A percentile compares a stretch with the other conserved stretches of the same genome.
phyloP scores from a whole-genome alignment of 2,329 filamentous ascomycete genomes.

The Aspergillus viridinutans region DNA sequence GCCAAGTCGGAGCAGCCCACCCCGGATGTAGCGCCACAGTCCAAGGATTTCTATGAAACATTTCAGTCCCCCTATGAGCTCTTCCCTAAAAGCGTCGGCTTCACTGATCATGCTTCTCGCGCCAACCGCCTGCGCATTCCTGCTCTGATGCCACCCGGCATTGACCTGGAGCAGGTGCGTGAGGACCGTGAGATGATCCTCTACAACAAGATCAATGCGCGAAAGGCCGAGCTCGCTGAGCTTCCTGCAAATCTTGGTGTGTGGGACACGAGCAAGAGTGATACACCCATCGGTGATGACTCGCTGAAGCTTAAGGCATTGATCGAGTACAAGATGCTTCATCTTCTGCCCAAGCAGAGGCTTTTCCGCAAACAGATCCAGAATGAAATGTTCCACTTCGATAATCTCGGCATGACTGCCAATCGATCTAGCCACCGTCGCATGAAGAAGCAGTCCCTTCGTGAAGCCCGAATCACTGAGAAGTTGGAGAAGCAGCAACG shows the following conservation, averaged over 20 bases:
- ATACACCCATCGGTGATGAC: constrained; percentile 69
- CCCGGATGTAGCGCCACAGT: constrained; percentile 20
- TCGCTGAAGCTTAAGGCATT: constrained; percentile 81
- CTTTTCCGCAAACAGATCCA: constrained; percentile 81
- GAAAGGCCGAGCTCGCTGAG: constrained; percentile 78
- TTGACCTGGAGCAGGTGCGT: constrained; percentile 80
- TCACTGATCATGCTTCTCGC: constrained; percentile 72
- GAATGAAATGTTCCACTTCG: constrained; percentile 88
- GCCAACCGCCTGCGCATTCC: constrained; percentile 76
- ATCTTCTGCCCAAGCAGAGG: constrained; percentile 82
- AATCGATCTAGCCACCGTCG: constrained; percentile 87
- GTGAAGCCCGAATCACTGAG: constrained; percentile 94
- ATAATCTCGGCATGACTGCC: constrained; percentile 95
- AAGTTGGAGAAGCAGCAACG: constrained; percentile 99
- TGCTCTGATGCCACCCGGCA: constrained; percentile 79
- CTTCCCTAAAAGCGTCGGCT: constrained; percentile 62
- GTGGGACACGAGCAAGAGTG: constrained; percentile 71
- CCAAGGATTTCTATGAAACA: constrained; percentile 58
- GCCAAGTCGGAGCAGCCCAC: constrained; percentile 28
- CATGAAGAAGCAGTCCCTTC: constrained; percentile 94
- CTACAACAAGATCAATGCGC: constrained; percentile 82
- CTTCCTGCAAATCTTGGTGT: constrained; percentile 81
- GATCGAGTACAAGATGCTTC: constrained; percentile 92
- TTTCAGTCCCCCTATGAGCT: constrained; percentile 68
- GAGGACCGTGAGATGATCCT: constrained; percentile 84